Evolutionary conservation across 2,329 filamentous ascomycete species (phyloP).

Genomic region (Nothophoma quercina): DNA sequence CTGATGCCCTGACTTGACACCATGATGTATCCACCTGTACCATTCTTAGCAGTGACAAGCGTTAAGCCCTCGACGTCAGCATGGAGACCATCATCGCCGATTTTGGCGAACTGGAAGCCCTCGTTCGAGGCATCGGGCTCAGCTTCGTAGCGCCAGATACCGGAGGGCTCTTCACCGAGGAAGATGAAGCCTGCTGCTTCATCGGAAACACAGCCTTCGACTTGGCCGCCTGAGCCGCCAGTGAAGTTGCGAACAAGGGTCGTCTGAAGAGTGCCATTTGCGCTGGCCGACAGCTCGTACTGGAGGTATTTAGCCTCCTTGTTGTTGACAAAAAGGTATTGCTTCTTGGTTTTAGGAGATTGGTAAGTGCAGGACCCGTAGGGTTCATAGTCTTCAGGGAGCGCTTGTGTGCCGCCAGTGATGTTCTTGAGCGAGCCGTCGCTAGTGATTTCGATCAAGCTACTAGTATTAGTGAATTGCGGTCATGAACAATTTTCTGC

Average conservation of each 20-base stretch:
- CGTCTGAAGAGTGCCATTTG: slow-evolving; percentile 54
- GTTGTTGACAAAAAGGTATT: slow-evolving; percentile 64
- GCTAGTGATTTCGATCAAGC: slow-evolving; percentile 59
- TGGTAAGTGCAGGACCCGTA: slow-evolving; percentile 63
- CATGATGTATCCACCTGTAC: slow-evolving; percentile 58
- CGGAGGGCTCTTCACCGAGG: slow-evolving; percentile 61
- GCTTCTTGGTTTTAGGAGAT: slow-evolving; percentile 56
- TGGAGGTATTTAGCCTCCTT: slow-evolving; percentile 64
- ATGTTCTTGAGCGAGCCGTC: slow-evolving; percentile 56
- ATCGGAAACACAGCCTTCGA: slow-evolving; percentile 63
- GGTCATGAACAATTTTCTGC: too few relatives aligned
- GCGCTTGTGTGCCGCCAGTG: slow-evolving; percentile 57
- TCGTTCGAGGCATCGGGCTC: slow-evolving; percentile 55
- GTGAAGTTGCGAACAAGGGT: slow-evolving; percentile 61
- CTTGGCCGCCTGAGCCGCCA: slow-evolving; percentile 61
- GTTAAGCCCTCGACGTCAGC: slow-evolving; percentile 65
- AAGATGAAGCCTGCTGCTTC: slow-evolving; percentile 61
- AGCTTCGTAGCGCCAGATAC: slow-evolving; percentile 61
- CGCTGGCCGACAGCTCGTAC: slow-evolving; percentile 55
- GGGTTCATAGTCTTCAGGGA: slow-evolving; percentile 55
- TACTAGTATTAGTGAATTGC: slow-evolving; percentile 27
- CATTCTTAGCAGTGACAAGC: slow-evolving; percentile 56
- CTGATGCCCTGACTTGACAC: slow-evolving; percentile 63
- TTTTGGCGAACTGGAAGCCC: slow-evolving; percentile 49
- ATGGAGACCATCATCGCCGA: slow-evolving; percentile 56